These are phyloP conservation scores for Stachybotrys elegans DNA, from an alignment of 2,329 filamentous ascomycete genomes.

Conservation along the genomic window DNA sequence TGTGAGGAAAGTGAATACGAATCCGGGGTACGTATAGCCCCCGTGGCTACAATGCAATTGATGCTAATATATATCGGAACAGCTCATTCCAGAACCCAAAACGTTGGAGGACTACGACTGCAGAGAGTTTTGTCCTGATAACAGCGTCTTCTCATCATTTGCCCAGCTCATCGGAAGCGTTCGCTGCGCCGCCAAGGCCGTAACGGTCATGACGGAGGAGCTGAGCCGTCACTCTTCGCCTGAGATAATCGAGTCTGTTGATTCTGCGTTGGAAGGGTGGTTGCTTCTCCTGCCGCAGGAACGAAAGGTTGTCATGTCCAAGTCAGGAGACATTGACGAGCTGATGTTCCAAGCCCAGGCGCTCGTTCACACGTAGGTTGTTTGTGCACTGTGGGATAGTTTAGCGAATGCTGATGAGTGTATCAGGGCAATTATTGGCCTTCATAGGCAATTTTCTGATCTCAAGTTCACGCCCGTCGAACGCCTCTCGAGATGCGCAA, in stretches of 20 bases:
- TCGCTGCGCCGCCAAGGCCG: conserved; percentile 26
- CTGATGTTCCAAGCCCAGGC: conserved; percentile 81
- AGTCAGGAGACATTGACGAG: conserved; percentile 50
- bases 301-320: conserved; percentile 24
- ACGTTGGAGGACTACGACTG: conserved; percentile 58
- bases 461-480: conserved; percentile 33
- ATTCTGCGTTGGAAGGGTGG: conserved; percentile 33
- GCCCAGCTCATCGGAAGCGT: conserved; percentile 62
- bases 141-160: conserved; percentile 56
- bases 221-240: conserved; percentile 16
- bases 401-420: background rate
- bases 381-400: background rate
- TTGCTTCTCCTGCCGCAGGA: conserved; percentile 27
- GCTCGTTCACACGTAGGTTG: conserved; percentile 50
- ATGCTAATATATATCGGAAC: conserved; percentile 15
- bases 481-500: conserved; percentile 30
- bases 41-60: too few species aligned
- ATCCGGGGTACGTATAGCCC: conserved; percentile 29
- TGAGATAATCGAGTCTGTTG: conserved; percentile 25
- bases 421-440: conserved; percentile 20
- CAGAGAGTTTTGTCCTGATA: conserved; percentile 52
- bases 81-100: conserved; percentile 34
- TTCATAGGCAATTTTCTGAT: conserved; percentile 34
- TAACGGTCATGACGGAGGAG: conserved; percentile 17
- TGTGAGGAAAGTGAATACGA: conserved; percentile 58